Base-by-base conservation (phyloP, 805 yeast species). In the Candida ortonii region DNA sequence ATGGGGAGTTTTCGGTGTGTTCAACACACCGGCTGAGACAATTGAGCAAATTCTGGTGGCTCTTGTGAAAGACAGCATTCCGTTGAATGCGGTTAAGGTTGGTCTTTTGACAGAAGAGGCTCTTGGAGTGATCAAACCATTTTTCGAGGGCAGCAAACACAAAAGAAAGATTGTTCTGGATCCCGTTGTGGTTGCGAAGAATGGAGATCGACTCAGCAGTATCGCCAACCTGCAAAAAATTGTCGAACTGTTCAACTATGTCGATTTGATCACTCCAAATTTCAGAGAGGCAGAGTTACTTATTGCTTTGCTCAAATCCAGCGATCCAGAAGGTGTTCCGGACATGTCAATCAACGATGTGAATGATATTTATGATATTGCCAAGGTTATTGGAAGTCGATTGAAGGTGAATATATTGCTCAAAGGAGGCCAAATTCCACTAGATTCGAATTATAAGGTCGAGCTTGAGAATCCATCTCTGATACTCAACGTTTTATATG, bases 401-500 rank as follows among this genome's bases (percentile, higher is more conserved):
- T 58, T 67, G 1, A 65, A 68, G 2, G 46, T 62, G 6, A 74
- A 74, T 48, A 73, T 87, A n/a, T 61, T 87, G 18, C 64, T 87
- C n/a, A 87, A 87, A 60, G 96, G 95, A 11, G 95, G 96, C 1
- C 95, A 85, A 52, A 55, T 69, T 21, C 78, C 86, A 6, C 70
- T 74, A 69, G 48, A 54, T 16, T 34, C 36, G 2, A 39, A 49
- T 2, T 35, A 43, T 3, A 36, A 16, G 3, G 50, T 33, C 20
- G 56, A 36, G 31, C 36, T 30, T 32, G 46, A 34, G 3, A 43
- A 34, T 16, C 41, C 56, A 22, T 18, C 31, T 29, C 22, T 38
- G 30, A 41, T 43, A 26, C 26, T 46, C n/a, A 62, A 54, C 39
- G 51, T 50, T 19, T 49, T 49, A 11, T 55, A 55, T 34, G 55